Evolutionary conservation across 345 rosid species (phyloP).

Genomic region (Arabidopsis thaliana): DNA sequence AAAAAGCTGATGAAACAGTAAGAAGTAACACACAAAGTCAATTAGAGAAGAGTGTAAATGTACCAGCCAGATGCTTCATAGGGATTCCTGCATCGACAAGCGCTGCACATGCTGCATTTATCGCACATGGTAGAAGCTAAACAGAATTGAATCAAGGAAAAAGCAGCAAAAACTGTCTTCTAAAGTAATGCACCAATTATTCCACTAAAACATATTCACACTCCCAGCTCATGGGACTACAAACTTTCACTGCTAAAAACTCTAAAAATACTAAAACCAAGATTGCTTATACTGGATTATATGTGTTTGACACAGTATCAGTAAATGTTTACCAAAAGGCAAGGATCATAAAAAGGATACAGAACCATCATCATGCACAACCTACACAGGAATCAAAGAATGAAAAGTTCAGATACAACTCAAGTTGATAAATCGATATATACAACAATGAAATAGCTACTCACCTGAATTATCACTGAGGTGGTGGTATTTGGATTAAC

Average conservation of each 20-base stretch:
- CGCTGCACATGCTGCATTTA: conserved; percentile 95
- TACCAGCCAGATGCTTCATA: conserved; percentile 93
- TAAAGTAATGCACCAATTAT: neutral
- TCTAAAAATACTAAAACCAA: neutral
- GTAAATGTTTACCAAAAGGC: neutral
- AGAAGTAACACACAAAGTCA: conserved; percentile 1
- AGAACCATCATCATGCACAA: conserved; percentile 88
- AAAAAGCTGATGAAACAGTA: conserved; percentile 25
- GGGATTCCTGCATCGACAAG: conserved; percentile 98
- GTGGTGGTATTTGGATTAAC: conserved; percentile 90
- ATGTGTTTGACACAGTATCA: conserved; percentile 8
- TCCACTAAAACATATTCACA: conserved; percentile 3
- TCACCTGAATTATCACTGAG: conserved; percentile 78
- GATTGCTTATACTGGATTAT: neutral
- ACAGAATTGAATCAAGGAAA: conserved; percentile 53
- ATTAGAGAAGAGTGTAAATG: conserved; percentile 5
- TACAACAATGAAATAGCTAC: neutral
- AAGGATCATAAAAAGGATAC: conserved; percentile 63
- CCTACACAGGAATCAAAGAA: conserved; percentile 52
- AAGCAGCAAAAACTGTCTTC: neutral
- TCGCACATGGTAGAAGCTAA: conserved; percentile 92
- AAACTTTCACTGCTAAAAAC: neutral
- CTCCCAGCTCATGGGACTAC: neutral
- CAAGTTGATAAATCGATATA: neutral
- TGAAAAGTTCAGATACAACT: conserved; percentile 19